These are phyloP conservation scores for Rhizophora mangle DNA, from an alignment of 345 rosid species.

Conservation along the genomic window DNA sequence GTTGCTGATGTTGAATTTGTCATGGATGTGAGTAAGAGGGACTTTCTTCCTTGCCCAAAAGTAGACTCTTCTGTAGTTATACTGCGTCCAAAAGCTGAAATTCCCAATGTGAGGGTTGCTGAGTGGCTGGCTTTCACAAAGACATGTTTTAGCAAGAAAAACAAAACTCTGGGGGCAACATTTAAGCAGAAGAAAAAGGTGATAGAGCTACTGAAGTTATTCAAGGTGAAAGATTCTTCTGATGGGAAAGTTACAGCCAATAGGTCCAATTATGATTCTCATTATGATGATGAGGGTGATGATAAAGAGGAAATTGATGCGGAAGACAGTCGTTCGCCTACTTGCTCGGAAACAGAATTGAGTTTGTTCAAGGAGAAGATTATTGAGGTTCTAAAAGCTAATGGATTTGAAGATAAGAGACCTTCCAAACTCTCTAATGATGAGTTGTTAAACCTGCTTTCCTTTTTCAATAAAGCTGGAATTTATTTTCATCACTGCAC, in stretches of 20 bases:
- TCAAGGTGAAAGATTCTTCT: conserved; percentile 15
- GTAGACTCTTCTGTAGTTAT: conserved; percentile 84
- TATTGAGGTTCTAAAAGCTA: conserved; percentile 39
- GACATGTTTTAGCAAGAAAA: conserved; percentile 77
- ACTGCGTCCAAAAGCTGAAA: conserved; percentile 64
- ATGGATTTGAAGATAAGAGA: conserved; percentile 70
- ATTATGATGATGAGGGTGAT: conserved; percentile 13
- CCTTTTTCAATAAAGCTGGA: conserved; percentile 65
- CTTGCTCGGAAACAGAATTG: conserved; percentile 37
- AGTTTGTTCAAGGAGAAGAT: conserved; percentile 56
- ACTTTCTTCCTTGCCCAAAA: conserved; percentile 79
- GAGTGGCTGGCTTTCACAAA: conserved; percentile 83
- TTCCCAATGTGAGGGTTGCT: conserved; percentile 51
- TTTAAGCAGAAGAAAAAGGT: conserved; percentile 93
- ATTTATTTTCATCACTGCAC: conserved; percentile 48
- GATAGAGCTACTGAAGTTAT: conserved; percentile 47
- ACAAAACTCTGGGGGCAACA: conserved; percentile 79
- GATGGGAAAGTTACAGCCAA: not conserved
- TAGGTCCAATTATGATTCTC: not conserved
- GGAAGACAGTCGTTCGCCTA: conserved; percentile 6
- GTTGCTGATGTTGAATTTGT: conserved; percentile 72
- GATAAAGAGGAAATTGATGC: conserved; percentile 18
- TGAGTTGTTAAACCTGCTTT: conserved; percentile 59
- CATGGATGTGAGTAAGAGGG: conserved; percentile 92
- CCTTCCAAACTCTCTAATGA: conserved; percentile 65